A percentile compares a stretch with the other conserved stretches of the same genome.
These are phyloP conservation scores for Protostelium mycophagum DNA, from an alignment of 78 protist species.

Conservation along the genomic window DNA sequence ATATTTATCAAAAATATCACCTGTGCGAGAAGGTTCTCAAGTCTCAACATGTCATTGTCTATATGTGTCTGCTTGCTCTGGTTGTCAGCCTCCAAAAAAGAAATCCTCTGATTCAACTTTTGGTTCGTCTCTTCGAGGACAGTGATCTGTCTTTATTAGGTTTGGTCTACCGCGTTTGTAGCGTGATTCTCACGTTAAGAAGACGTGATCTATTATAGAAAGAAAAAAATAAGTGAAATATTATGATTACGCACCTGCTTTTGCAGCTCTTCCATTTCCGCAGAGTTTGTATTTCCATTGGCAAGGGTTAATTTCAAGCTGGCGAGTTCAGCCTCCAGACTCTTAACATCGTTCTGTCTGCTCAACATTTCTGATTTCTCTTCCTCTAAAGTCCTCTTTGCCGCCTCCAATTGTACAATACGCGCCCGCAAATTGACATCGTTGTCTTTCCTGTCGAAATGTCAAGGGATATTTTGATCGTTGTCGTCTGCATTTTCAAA, in stretches of 20 bases:
- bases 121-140: neutral
- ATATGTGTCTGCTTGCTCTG: neutral
- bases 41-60: neutral
- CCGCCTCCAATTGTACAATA: neutral
- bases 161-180: too few species aligned
- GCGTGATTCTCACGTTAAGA: too few species aligned
- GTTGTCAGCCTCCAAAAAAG: neutral
- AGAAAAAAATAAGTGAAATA: too few species aligned
- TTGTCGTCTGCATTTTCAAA: too few species aligned
- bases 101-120: neutral
- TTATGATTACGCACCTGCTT: neutral
- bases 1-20: neutral
- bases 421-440: neutral
- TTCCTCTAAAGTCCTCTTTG: neutral
- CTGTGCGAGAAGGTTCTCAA: neutral
- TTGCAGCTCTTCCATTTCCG: neutral
- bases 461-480: too few species aligned
- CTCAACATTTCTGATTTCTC: neutral
- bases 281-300: neutral
- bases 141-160: neutral
- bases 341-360: neutral
- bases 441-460: neutral
- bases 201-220: too few species aligned
- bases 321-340: neutral
- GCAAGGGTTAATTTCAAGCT: neutral